Percentiles rank a stretch among this genome's conserved stretches.
phyloP scores from a whole-genome alignment of 805 yeast genomes.

The Suhomyces sp. region DNA sequence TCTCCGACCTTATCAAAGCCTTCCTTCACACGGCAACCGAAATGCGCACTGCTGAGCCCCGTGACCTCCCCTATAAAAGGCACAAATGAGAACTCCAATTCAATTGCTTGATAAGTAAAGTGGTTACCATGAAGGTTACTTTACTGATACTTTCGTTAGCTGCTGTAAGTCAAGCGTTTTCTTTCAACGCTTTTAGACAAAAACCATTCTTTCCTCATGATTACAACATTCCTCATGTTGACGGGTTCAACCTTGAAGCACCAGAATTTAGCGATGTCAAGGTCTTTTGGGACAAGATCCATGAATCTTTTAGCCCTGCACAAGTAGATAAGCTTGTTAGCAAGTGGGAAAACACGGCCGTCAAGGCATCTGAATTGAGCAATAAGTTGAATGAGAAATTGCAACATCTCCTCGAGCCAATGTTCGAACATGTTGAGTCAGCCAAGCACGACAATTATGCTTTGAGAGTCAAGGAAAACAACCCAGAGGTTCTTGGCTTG shows the following conservation, averaged over 20 bases:
- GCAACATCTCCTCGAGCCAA: background rate
- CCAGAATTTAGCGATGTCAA: background rate
- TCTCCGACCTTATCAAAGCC: background rate
- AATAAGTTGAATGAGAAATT: slow-evolving; percentile 10
- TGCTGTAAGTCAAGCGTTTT: background rate
- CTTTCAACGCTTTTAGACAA: background rate
- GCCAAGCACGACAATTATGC: slow-evolving; percentile 22
- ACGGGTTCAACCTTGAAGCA: background rate
- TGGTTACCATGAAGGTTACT: background rate
- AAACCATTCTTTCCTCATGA: background rate
- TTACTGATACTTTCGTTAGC: background rate
- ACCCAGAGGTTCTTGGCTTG: slow-evolving; percentile 35
- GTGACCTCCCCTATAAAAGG: background rate
- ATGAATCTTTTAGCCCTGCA: slow-evolving; percentile 7
- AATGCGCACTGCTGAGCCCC: background rate
- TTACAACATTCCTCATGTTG: background rate
- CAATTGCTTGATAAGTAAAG: background rate
- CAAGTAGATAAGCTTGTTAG: slow-evolving; percentile 7
- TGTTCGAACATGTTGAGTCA: slow-evolving; percentile 10
- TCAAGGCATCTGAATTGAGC: slow-evolving; percentile 7
- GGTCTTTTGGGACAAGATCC: slow-evolving; percentile 15
- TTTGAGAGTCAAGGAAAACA: slow-evolving; percentile 29
- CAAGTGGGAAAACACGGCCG: slow-evolving; percentile 6
- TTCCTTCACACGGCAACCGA: background rate
- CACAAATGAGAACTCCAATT: background rate